phyloP scores from a whole-genome alignment of 106 monocot genomes.

The Amphibolis antarctica region DNA sequence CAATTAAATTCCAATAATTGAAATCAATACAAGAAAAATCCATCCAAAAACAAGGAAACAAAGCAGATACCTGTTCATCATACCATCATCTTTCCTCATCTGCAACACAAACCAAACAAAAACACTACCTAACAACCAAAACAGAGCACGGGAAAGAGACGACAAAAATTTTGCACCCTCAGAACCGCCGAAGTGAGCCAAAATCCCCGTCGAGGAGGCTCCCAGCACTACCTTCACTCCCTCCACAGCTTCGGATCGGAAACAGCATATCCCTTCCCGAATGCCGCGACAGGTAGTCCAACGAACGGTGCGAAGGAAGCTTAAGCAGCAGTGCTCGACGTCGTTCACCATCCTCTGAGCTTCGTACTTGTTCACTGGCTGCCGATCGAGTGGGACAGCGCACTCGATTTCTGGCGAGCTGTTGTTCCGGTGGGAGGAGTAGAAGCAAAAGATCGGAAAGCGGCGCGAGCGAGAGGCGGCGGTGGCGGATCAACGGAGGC shows the following conservation, averaged over 20 bases:
- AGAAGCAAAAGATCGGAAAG: background rate
- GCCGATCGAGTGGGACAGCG: constrained; percentile 91
- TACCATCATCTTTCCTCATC: constrained; percentile 99
- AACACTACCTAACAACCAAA: background rate
- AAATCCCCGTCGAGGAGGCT: constrained; percentile 42
- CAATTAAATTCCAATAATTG: too few relatives aligned
- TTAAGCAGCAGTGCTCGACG: constrained; percentile 36
- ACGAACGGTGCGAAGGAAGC: constrained; percentile 56
- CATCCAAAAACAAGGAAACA: background rate
- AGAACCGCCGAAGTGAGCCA: constrained; percentile 73
- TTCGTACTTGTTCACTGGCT: constrained; percentile 91
- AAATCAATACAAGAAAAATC: too few relatives aligned
- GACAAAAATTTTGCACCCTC: constrained; percentile 39
- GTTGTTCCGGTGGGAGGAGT: constrained; percentile 38
- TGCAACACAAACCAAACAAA: constrained; percentile 15
- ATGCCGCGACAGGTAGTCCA: constrained; percentile 74
- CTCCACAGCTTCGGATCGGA: constrained; percentile 24
- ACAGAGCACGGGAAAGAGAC: background rate
- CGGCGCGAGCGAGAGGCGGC: background rate
- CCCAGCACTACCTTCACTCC: constrained; percentile 38
- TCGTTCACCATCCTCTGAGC: constrained; percentile 55
- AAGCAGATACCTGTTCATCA: constrained; percentile 70
- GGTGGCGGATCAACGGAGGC: constrained; percentile 1
- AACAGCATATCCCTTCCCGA: constrained; percentile 26
- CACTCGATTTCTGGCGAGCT: constrained; percentile 66